These are phyloP conservation scores for Kwoniella sp. DNA, from an alignment of 768 basidiomycete species.

Conservation along the genomic window DNA sequence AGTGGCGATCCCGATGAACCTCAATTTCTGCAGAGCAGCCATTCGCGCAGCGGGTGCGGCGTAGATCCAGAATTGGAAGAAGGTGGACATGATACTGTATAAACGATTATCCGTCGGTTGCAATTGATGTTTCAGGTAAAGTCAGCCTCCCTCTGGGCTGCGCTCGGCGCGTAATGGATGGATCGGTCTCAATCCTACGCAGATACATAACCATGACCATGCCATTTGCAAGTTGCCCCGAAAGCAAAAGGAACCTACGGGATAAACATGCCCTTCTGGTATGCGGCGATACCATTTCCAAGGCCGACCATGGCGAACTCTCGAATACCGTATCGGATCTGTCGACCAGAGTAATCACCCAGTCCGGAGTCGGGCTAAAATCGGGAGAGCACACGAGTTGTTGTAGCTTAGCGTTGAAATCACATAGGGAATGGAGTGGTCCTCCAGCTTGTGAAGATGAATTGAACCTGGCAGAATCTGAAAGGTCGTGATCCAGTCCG, in stretches of 20 bases:
- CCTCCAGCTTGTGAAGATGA: too few species aligned
- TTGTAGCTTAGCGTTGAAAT: too few species aligned
- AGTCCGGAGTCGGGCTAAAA: conserved; percentile 40
- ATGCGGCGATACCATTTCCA: conserved; percentile 52
- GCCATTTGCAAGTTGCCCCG: too few species aligned
- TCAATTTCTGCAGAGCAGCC: conserved; percentile 47
- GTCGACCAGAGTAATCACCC: conserved; percentile 51
- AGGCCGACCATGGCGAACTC: conserved; percentile 53
- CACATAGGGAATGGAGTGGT: too few species aligned
- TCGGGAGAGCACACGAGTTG: neutral
- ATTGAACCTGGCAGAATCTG: neutral
- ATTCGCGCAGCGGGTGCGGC: conserved; percentile 54
- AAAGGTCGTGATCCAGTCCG: neutral
- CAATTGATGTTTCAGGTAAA: too few species aligned
- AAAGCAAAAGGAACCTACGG: conserved; percentile 46
- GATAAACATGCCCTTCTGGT: conserved; percentile 54
- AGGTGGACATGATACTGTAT: conserved; percentile 51
- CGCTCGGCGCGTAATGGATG: too few species aligned
- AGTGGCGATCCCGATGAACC: conserved; percentile 55
- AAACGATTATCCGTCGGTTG: too few species aligned
- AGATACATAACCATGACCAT: too few species aligned
- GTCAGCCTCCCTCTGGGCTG: too few species aligned
- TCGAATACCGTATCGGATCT: conserved; percentile 53
- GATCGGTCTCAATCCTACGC: too few species aligned
- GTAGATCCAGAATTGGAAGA: conserved; percentile 56